Evolutionary conservation across 805 yeast genomes (phyloP).

Genomic region (Starmerella sirachaensis): DNA sequence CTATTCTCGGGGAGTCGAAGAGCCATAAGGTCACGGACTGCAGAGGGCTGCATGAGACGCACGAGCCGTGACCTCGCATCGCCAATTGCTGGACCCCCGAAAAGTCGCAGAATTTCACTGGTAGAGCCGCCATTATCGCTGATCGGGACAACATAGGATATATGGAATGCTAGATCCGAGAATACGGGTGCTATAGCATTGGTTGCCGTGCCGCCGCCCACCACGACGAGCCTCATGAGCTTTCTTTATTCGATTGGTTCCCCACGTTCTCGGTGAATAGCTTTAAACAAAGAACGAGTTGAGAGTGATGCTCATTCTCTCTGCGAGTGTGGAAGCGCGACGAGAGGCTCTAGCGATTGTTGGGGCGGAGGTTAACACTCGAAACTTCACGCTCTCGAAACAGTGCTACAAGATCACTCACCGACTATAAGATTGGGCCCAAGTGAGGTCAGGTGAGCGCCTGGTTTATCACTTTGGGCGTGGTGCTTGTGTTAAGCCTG

Average conservation of each 20-base stretch:
- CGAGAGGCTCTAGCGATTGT: no score
- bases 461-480: no score
- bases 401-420: no score
- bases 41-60: constrained; percentile 48
- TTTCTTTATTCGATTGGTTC: background rate
- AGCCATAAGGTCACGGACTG: constrained; percentile 31
- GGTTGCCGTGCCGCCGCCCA: constrained; percentile 48
- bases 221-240: constrained; percentile 23
- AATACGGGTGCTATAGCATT: constrained; percentile 59
- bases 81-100: constrained; percentile 95
- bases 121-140: constrained; percentile 94
- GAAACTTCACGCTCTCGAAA: no score
- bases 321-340: no score
- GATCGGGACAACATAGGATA: constrained; percentile 66
- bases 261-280: no score
- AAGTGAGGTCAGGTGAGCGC: no score
- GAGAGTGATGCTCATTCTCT: no score
- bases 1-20: constrained; percentile 42
- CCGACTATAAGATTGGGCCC: no score
- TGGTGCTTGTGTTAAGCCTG: no score
- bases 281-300: no score
- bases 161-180: constrained; percentile 32
- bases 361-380: no score
- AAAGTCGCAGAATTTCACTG: constrained; percentile 68
- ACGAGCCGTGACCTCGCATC: constrained; percentile 76